These are phyloP conservation scores for Penicillium brevicompactum DNA, from an alignment of 2,329 filamentous ascomycete species.

Conservation along the genomic window DNA sequence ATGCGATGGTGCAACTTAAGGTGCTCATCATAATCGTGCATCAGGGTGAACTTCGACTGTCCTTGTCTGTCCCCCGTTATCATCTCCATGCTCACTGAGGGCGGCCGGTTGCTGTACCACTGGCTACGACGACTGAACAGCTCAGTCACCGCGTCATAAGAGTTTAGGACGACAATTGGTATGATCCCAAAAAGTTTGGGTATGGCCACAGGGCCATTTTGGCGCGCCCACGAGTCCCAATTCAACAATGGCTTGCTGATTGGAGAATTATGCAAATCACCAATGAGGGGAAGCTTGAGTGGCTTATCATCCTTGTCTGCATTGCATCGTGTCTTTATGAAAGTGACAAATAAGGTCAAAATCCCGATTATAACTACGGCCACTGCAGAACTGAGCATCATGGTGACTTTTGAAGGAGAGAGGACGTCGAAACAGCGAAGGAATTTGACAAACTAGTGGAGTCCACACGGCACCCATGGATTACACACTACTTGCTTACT, in stretches of 20 bases:
- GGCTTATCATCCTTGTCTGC: background rate
- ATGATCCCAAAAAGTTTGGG: constrained; percentile 33
- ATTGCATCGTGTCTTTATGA: background rate
- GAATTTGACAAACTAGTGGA: background rate
- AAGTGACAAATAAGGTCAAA: background rate
- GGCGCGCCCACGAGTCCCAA: constrained; percentile 37
- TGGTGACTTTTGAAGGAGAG: background rate
- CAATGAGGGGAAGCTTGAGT: constrained; percentile 32
- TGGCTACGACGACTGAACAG: constrained; percentile 45
- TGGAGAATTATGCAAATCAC: constrained; percentile 33
- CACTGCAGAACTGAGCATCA: background rate
- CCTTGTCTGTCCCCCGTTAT: constrained; percentile 33
- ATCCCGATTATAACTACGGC: background rate
- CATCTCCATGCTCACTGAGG: constrained; percentile 42
- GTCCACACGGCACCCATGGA: background rate
- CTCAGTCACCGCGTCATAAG: constrained; percentile 39
- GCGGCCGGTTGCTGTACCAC: constrained; percentile 44
- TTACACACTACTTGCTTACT: background rate
- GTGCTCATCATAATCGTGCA: constrained; percentile 55
- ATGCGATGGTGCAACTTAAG: constrained; percentile 51
- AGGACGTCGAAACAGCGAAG: background rate
- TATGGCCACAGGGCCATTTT: constrained; percentile 39
- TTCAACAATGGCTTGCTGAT: constrained; percentile 30
- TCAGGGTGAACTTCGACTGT: constrained; percentile 36
- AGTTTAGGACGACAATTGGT: constrained; percentile 44